Conservation (phyloP, 176 grass and related monocot species). For the Pharus latifolius region DNA sequence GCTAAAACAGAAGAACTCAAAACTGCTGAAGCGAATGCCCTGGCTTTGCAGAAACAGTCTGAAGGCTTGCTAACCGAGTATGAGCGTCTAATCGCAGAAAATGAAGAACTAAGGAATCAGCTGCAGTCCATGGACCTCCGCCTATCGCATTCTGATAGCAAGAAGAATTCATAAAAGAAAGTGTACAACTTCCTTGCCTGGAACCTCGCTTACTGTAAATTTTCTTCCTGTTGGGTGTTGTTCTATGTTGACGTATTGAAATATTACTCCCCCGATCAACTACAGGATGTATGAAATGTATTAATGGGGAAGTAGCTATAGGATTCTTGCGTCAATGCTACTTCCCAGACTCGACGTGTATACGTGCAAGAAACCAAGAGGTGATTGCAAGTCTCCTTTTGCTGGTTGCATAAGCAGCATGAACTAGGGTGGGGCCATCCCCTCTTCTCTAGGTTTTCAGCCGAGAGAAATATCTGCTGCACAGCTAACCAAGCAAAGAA, state of each 20-base stretch:
- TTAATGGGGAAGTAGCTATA: no score
- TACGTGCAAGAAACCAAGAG: no score
- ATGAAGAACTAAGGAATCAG: constrained; percentile 41
- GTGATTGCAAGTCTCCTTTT: no score
- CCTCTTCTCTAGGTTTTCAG: no score
- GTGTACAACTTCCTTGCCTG: background rate
- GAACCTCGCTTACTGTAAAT: background rate
- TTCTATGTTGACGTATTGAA: background rate
- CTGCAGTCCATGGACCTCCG: constrained; percentile 47
- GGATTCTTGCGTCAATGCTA: no score
- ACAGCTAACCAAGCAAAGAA: no score
- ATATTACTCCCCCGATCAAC: no score
- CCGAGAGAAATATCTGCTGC: no score
- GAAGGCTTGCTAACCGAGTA: constrained; percentile 72
- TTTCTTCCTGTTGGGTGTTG: background rate
- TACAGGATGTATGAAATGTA: background rate
- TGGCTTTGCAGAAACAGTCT: constrained; percentile 58
- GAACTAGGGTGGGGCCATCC: no score
- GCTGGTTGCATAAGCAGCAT: no score
- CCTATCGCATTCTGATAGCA: constrained; percentile 50
- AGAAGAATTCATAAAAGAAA: constrained; percentile 43
- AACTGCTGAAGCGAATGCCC: constrained; percentile 30
- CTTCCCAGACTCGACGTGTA: no score
- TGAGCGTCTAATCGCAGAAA: constrained; percentile 70
- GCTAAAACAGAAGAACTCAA: constrained; percentile 45